Conservation (phyloP, 371 early-diverging fungal genomes). For the Coemansia sp. region DNA sequence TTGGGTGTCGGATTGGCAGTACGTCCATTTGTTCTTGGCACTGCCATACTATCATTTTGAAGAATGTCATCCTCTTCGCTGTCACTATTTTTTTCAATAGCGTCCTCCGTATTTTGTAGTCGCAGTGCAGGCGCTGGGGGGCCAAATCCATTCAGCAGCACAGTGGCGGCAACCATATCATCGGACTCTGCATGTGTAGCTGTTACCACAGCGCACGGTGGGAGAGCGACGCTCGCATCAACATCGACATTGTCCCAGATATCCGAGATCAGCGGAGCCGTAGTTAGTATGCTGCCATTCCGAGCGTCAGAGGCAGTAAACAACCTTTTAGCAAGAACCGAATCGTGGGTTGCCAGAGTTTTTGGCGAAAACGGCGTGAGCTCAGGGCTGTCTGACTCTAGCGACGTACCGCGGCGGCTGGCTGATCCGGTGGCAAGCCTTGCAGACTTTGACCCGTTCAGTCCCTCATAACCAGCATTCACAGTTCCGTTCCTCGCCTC, state of each 20-base stretch:
- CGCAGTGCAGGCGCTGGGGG: too few relatives aligned
- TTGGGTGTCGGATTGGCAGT: neutral
- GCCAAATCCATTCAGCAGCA: neutral
- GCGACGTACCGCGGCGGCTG: neutral
- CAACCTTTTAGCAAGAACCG: neutral
- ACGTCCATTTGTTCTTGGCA: neutral
- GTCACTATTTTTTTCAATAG: neutral
- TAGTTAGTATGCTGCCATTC: neutral
- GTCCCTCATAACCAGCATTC: neutral
- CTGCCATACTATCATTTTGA: neutral
- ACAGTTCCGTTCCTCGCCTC: neutral
- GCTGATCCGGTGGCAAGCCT: neutral
- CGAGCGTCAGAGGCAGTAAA: neutral
- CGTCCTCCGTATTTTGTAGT: too few relatives aligned
- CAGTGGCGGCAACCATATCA: neutral
- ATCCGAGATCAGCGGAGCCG: neutral
- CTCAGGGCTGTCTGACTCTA: conserved; percentile 8
- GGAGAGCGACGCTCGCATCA: neutral
- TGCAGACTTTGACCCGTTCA: neutral
- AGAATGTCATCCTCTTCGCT: neutral
- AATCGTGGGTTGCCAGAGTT: neutral
- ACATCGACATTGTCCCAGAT: neutral
- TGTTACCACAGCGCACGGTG: neutral
- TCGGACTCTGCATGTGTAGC: neutral
- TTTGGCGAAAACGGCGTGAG: neutral